These are phyloP conservation scores for Rossbeevera mucosa DNA, from an alignment of 768 basidiomycete species.

Conservation along the genomic window DNA sequence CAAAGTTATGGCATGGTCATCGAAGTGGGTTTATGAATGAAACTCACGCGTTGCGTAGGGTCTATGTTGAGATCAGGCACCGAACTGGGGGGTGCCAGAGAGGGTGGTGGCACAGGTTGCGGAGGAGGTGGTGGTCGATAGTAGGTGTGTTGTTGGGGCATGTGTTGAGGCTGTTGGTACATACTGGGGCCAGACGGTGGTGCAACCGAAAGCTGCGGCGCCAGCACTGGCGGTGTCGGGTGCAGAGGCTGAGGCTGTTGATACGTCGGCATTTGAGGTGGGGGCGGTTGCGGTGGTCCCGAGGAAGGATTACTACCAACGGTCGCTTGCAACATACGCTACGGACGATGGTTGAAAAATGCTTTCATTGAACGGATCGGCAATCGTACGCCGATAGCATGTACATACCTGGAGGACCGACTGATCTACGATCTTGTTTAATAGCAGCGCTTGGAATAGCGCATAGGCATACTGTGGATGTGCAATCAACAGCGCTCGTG, in stretches of 20 bases:
- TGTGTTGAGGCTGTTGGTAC: constrained; percentile 31
- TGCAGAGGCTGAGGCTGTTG: constrained; percentile 31
- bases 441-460: constrained; percentile 86
- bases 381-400: constrained; percentile 2
- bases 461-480: constrained; percentile 96
- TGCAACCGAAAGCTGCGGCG: constrained; percentile 28
- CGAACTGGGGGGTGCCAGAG: constrained; percentile 28
- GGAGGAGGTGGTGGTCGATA: constrained; percentile 32
- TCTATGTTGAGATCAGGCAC: constrained; percentile 39
- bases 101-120: constrained; percentile 25
- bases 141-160: constrained; percentile 30
- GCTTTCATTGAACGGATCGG: constrained; percentile 2
- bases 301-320: constrained; percentile 25
- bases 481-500: constrained; percentile 66
- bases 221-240: constrained; percentile 33
- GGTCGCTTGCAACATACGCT: constrained; percentile 52
- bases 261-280: constrained; percentile 29
- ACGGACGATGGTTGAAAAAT: constrained; percentile 16
- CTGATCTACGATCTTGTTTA: constrained; percentile 92
- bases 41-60: constrained; percentile 47
- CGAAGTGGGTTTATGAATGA: constrained; percentile 3
- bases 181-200: constrained; percentile 27
- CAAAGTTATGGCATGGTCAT: background rate
- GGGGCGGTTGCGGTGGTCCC: constrained; percentile 29
- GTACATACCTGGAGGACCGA: constrained; percentile 68